Percentiles rank a stretch among this genome's conserved stretches.
These are phyloP conservation scores for Phytopythium chamaehyphon DNA, from an alignment of 352 stramenopile genomes.

Conservation along the genomic window DNA sequence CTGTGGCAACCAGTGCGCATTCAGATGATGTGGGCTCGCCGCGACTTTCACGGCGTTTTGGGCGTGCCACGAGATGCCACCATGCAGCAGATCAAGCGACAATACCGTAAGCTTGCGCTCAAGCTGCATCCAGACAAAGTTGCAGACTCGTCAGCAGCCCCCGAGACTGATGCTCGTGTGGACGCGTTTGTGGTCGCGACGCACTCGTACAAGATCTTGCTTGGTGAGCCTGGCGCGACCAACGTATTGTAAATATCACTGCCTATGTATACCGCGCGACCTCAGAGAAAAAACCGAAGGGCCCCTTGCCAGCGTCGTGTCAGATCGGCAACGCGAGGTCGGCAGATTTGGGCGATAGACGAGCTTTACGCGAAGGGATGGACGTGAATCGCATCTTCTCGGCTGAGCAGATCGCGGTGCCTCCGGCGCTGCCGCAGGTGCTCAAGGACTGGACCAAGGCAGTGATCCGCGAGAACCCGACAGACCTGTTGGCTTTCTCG, in stretches of 20 bases:
- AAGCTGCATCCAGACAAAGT: conserved; percentile 83
- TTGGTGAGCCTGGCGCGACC: conserved; percentile 39
- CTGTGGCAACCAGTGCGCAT: conserved; percentile 80
- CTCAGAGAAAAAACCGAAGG: neutral
- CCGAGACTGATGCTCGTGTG: conserved; percentile 28
- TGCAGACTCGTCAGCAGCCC: conserved; percentile 14
- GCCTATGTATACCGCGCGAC: conserved; percentile 1
- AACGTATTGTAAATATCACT: conserved; percentile 20
- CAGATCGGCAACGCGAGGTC: too few relatives aligned
- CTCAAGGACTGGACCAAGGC: conserved; percentile 92
- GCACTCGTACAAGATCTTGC: conserved; percentile 74
- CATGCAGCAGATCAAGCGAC: conserved; percentile 68
- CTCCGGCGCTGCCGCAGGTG: conserved; percentile 77
- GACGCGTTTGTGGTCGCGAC: conserved; percentile 78
- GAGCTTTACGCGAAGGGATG: conserved; percentile 38
- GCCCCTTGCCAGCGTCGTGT: neutral
- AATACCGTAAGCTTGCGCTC: conserved; percentile 82
- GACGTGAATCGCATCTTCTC: conserved; percentile 92
- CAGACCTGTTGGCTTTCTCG: conserved; percentile 79
- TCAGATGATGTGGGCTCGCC: conserved; percentile 74
- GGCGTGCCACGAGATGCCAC: conserved; percentile 61
- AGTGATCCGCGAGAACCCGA: conserved; percentile 75
- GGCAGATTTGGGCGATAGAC: too few relatives aligned
- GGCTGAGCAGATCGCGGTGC: conserved; percentile 89
- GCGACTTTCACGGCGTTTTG: conserved; percentile 72